Base-by-base conservation (phyloP, 139 green algal species). In the Chlamydomonas asymmetrica region DNA sequence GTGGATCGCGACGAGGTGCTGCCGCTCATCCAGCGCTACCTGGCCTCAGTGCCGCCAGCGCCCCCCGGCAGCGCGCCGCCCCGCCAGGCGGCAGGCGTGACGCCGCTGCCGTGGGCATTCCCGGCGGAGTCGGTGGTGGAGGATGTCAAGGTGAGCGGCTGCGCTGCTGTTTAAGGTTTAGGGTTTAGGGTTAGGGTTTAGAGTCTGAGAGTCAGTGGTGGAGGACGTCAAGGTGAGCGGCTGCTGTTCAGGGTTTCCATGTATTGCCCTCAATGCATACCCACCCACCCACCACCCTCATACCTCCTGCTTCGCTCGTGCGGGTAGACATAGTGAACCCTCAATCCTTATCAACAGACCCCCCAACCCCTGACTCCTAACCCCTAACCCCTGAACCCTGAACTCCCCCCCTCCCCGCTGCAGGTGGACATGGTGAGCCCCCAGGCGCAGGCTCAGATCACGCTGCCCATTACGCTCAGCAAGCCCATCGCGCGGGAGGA, bases 351-450 rank as follows among this genome's bases (percentile, higher is more conserved):
- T n/a, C n/a, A n/a, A n/a, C n/a, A n/a, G n/a, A n/a, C n/a, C n/a
- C n/a, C n/a, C n/a, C n/a, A n/a, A n/a, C n/a, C n/a, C n/a, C n/a
- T n/a, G n/a, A n/a, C n/a, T n/a, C n/a, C n/a, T n/a, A n/a, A n/a
- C n/a, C n/a, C n/a, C n/a, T n/a, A n/a, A n/a, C n/a, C n/a, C n/a
- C n/a, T n/a, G 0, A 13, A 25, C 45, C 45, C 45, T 16, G 45
- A 13, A 16, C 45, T 1, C 13, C 13, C 45, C 45, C 45, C 45
- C 45, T 63, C 25, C 0, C 5, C 29, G 25, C n/a, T n/a, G n/a
- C 73, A 86, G 75, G 75, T 86, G 41, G 37, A 66, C 71, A 95
- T 97, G 92, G 82, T 95, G 52, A 85, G 85, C 45, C 84, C 87
- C 1, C 72, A 89, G 41, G 81, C 88, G 8, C 81, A 90, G 64